phyloP scores from a whole-genome alignment of 148 eudicot genomes.

The Rhododendron vialii region DNA sequence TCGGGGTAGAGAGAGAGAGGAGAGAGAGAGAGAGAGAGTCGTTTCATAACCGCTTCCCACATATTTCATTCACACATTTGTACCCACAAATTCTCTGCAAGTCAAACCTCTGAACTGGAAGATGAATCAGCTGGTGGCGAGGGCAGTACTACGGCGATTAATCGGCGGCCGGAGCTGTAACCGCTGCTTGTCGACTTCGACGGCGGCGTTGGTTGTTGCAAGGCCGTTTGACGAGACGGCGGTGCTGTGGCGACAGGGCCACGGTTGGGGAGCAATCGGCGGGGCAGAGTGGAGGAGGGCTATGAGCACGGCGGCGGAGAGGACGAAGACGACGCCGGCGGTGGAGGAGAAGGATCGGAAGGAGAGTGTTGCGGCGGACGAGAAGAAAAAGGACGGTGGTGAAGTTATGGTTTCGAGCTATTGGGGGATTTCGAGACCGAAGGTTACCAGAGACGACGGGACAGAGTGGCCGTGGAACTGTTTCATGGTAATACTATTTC shows the following conservation, averaged over 20 bases:
- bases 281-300: conserved; percentile 25
- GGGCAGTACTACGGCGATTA: conserved; percentile 23
- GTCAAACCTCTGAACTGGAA: background rate
- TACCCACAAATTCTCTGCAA: background rate
- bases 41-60: background rate
- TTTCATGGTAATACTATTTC: conserved; percentile 50
- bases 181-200: conserved; percentile 11
- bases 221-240: conserved; percentile 18
- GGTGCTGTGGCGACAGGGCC: conserved; percentile 15
- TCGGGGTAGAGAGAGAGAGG: background rate
- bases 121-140: conserved; percentile 36
- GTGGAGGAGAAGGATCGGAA: conserved; percentile 19
- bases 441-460: conserved; percentile 57
- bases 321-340: conserved; percentile 9
- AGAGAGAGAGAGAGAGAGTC: background rate
- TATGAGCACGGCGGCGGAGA: conserved; percentile 23
- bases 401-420: conserved; percentile 47
- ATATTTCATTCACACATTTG: background rate
- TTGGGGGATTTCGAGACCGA: conserved; percentile 61
- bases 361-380: conserved; percentile 13
- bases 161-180: conserved; percentile 17
- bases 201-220: background rate
- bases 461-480: conserved; percentile 84
- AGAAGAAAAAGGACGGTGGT: conserved; percentile 20
- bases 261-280: background rate